These are phyloP conservation scores for Populus euphratica DNA, from an alignment of 345 rosid genomes.

Conservation along the genomic window DNA sequence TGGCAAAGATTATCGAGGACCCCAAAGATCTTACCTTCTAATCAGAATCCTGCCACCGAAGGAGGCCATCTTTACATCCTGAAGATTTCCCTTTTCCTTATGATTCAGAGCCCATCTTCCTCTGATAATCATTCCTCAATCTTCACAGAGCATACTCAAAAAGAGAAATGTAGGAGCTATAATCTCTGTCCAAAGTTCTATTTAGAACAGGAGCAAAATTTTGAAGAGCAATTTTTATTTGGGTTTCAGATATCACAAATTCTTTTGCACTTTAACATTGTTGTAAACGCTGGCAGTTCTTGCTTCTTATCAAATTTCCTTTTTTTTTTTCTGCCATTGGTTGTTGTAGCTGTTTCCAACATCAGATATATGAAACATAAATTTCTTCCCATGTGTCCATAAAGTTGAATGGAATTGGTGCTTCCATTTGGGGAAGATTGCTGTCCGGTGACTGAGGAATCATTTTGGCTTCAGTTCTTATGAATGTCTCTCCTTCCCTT, in stretches of 20 bases:
- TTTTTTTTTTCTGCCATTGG: not conserved
- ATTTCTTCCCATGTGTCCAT: not conserved
- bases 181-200: slow-evolving; percentile 1
- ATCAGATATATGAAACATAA: not conserved
- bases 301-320: not conserved
- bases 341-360: not conserved
- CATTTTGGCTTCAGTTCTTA: not conserved
- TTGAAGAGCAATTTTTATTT: not conserved
- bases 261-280: not conserved
- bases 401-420: not conserved
- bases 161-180: slow-evolving; percentile 23
- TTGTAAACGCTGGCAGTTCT: not conserved
- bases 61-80: slow-evolving; percentile 9
- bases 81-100: slow-evolving; percentile 20
- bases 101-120: slow-evolving; percentile 28
- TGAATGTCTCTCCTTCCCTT: not conserved
- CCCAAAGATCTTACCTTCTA: slow-evolving; percentile 84
- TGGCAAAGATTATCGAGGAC: slow-evolving; percentile 79
- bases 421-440: not conserved
- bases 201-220: slow-evolving; percentile 16
- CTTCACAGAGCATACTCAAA: slow-evolving; percentile 13
- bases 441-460: not conserved
- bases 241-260: slow-evolving; percentile 1
- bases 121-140: slow-evolving; percentile 22
- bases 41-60: slow-evolving; percentile 1